Percentiles rank a stretch among this genome's conserved stretches.
Conservation (phyloP, 768 basidiomycete genomes). For the Inosperma sp. region DNA sequence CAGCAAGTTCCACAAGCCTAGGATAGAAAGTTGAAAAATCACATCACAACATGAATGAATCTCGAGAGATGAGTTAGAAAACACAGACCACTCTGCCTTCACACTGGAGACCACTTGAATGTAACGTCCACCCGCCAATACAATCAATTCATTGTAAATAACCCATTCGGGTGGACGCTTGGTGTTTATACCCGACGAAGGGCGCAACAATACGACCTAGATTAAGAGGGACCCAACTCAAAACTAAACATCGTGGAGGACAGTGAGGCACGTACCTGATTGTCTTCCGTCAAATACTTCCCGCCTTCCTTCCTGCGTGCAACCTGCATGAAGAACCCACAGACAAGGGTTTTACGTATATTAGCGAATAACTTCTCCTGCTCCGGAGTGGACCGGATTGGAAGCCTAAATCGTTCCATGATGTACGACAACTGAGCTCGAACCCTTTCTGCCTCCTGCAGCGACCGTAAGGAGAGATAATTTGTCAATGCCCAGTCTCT, state of each 20-base stretch:
- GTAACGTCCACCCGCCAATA: constrained; percentile 81
- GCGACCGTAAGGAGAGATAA: constrained; percentile 77
- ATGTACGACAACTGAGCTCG: constrained; percentile 80
- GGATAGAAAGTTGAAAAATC: too few relatives aligned
- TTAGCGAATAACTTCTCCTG: constrained; percentile 67
- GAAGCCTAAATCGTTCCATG: constrained; percentile 89
- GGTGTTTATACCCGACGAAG: constrained; percentile 83
- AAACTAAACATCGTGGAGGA: constrained; percentile 72
- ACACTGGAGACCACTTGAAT: constrained; percentile 91
- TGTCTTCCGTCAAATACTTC: constrained; percentile 89
- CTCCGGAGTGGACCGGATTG: constrained; percentile 63
- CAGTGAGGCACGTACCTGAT: constrained; percentile 59
- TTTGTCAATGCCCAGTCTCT: constrained; percentile 90
- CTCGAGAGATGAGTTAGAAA: too few relatives aligned
- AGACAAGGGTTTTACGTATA: constrained; percentile 78
- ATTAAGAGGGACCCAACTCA: constrained; percentile 64
- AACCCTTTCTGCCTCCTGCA: constrained; percentile 90
- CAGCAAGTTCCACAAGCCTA: constrained; percentile 39
- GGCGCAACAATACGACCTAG: constrained; percentile 68
- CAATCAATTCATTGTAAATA: constrained; percentile 91
- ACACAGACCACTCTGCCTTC: constrained; percentile 71
- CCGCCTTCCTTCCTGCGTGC: constrained; percentile 92
- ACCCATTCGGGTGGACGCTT: constrained; percentile 93
- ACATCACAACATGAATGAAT: too few relatives aligned
- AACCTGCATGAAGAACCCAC: constrained; percentile 98